These are phyloP conservation scores for Flaveria ramosissima DNA, from an alignment of 129 eudicot genomes.

Conservation along the genomic window DNA sequence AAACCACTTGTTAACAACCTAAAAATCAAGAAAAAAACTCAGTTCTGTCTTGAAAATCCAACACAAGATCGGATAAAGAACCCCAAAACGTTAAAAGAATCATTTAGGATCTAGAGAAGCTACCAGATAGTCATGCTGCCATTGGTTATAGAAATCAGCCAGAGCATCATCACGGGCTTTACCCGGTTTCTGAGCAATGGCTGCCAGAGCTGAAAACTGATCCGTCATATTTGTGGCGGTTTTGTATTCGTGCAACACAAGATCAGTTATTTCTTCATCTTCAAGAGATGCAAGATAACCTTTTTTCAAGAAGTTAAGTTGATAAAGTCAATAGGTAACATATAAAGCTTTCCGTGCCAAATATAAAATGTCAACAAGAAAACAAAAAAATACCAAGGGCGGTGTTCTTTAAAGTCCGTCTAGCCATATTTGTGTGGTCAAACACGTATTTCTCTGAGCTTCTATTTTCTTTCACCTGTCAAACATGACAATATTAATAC, in stretches of 20 bases:
- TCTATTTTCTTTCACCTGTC: constrained; percentile 74
- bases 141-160: constrained; percentile 82
- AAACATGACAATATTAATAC: constrained; percentile 4
- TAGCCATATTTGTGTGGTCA: constrained; percentile 73
- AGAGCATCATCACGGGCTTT: constrained; percentile 70
- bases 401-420: constrained; percentile 85
- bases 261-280: constrained; percentile 63
- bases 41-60: background rate
- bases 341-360: background rate
- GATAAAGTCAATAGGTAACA: background rate
- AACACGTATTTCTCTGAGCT: constrained; percentile 65
- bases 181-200: constrained; percentile 85
- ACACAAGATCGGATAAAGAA: background rate
- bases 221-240: constrained; percentile 94
- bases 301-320: constrained; percentile 31
- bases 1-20: constrained; percentile 95
- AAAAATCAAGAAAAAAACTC: background rate
- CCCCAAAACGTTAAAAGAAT: background rate
- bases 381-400: constrained; percentile 59
- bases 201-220: constrained; percentile 83
- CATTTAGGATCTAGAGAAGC: background rate
- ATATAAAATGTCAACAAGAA: background rate
- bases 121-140: constrained; percentile 94
- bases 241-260: constrained; percentile 75
- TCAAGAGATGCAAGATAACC: constrained; percentile 85